phyloP scores from a whole-genome alignment of 2,329 filamentous ascomycete genomes.

The Penicillium sp. region DNA sequence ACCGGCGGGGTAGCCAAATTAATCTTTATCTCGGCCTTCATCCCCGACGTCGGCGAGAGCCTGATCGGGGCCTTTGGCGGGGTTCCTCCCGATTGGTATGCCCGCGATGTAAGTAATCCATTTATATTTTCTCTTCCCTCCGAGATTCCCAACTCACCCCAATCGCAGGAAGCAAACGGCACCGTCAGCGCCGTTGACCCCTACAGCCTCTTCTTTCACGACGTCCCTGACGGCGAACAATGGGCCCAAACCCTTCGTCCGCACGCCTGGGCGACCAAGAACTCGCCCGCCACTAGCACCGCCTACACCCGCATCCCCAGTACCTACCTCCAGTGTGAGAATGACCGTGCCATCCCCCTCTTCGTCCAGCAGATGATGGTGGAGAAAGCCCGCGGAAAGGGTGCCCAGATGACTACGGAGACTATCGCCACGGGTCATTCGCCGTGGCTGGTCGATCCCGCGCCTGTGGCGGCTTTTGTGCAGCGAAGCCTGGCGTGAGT shows the following conservation, averaged over 20 bases:
- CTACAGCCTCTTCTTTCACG: conserved; percentile 31
- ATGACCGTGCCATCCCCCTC: conserved; percentile 32
- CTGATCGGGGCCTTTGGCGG: conserved; percentile 32
- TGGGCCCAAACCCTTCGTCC: conserved; percentile 32
- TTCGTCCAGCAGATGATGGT: conserved; percentile 34
- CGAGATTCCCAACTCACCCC: not conserved
- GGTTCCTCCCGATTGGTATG: conserved; percentile 28
- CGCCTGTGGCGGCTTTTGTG: not conserved
- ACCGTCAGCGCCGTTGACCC: conserved; percentile 29
- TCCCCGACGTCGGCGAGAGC: conserved; percentile 34
- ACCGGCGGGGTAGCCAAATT: conserved; percentile 36
- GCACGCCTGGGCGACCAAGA: conserved; percentile 32
- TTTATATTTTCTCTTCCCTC: not conserved
- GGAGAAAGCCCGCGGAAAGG: conserved; percentile 27
- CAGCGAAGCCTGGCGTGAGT: not conserved
- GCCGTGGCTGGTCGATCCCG: conserved; percentile 29
- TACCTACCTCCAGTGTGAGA: conserved; percentile 30
- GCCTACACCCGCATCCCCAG: conserved; percentile 28
- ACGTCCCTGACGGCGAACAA: conserved; percentile 28
- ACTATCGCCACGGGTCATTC: conserved; percentile 29
- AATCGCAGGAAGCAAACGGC: conserved; percentile 17
- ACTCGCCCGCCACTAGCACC: conserved; percentile 24
- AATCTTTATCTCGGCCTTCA: conserved; percentile 36
- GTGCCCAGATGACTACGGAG: conserved; percentile 30
- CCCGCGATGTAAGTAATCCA: conserved; percentile 28